Percentiles rank a stretch among this genome's conserved stretches.
phyloP scores from a whole-genome alignment of 2,329 filamentous ascomycete genomes.

The Xylogone sp. region DNA sequence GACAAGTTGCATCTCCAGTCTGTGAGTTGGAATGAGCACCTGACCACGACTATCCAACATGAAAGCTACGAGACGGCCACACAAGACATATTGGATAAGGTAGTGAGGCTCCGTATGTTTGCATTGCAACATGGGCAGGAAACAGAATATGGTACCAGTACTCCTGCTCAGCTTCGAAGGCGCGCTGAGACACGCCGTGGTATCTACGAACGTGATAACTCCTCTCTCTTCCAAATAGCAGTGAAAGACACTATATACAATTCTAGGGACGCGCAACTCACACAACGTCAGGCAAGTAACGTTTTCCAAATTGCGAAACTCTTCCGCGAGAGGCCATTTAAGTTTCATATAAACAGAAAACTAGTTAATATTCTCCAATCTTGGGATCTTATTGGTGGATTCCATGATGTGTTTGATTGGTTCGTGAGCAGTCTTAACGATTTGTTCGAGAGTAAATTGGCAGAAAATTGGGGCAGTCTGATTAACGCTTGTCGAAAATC shows the following conservation, averaged over 20 bases:
- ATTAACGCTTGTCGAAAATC: constrained; percentile 22
- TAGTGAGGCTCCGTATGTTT: constrained; percentile 4
- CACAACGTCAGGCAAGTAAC: constrained; percentile 11
- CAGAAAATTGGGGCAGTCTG: constrained; percentile 26
- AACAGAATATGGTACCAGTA: background rate
- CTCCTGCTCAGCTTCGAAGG: constrained; percentile 7
- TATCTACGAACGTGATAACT: constrained; percentile 15
- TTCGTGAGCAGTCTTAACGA: constrained; percentile 17
- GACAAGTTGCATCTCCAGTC: constrained; percentile 9
- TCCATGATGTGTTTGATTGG: background rate
- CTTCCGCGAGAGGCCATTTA: constrained; percentile 9
- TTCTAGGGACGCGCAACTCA: constrained; percentile 8
- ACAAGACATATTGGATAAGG: constrained; percentile 6
- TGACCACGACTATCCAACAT: constrained; percentile 10
- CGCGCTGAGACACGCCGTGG: constrained; percentile 7
- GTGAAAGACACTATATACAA: constrained; percentile 7
- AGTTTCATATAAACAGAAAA: constrained; percentile 4
- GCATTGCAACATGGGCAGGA: background rate
- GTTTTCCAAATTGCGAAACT: constrained; percentile 13
- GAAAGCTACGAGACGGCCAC: constrained; percentile 8
- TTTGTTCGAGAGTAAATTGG: constrained; percentile 24
- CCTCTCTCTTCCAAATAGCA: constrained; percentile 1
- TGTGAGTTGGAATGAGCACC: constrained; percentile 7
- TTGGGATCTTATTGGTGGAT: constrained; percentile 31
- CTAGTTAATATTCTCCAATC: constrained; percentile 8